A percentile compares a stretch with the other conserved stretches of the same genome.
Conservation (phyloP, 2,329 filamentous ascomycete species). For the Stemphylium vesicarium region DNA sequence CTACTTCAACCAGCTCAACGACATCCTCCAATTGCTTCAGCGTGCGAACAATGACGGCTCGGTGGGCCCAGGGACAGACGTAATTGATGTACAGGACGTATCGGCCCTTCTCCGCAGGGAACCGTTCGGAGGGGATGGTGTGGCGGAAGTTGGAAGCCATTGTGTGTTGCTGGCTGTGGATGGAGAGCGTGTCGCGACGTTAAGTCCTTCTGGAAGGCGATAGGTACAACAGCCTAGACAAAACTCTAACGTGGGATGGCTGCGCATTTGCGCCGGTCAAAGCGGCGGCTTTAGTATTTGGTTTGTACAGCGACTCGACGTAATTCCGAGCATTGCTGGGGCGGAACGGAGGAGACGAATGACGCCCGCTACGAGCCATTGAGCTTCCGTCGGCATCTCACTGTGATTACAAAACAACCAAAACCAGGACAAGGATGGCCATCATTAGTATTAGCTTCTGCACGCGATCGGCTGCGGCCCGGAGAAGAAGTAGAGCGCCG, state of each 20-base stretch:
- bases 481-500: background rate
- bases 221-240: no score
- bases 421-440: conserved; percentile 13
- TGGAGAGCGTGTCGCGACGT: no score
- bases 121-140: conserved; percentile 61
- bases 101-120: conserved; percentile 64
- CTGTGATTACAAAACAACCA: conserved; percentile 41
- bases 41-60: conserved; percentile 54
- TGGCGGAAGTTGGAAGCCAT: conserved; percentile 63
- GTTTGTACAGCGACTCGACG: background rate
- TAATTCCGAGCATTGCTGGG: conserved; percentile 7
- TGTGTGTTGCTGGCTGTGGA: conserved; percentile 60
- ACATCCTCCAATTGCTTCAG: conserved; percentile 60
- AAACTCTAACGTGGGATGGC: conserved; percentile 31
- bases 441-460: conserved; percentile 22
- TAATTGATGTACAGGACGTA: conserved; percentile 68
- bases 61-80: conserved; percentile 69
- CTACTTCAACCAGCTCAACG: conserved; percentile 57
- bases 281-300: conserved; percentile 3
- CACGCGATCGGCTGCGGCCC: background rate
- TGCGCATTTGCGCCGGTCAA: conserved; percentile 9
- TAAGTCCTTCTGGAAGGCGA: no score
- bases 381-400: conserved; percentile 5
- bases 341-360: conserved; percentile 1
- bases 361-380: conserved; percentile 1